Base-by-base conservation (phyloP, 768 basidiomycete species). In the Amanita inopinata region DNA sequence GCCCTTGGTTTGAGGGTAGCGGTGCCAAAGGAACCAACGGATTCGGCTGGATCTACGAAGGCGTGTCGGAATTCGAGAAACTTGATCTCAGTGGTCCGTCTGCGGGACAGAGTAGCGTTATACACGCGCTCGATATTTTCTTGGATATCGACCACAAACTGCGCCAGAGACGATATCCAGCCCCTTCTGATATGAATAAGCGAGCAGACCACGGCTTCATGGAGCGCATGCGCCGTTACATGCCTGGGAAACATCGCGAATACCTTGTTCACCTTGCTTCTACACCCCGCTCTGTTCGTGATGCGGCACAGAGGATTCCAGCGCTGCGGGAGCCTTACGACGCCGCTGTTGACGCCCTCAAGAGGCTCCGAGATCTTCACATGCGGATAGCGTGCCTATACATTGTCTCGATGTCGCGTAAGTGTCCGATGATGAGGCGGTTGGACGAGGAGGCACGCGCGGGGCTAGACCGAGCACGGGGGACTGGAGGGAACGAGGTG, bases 1-100 rank as follows among this genome's bases (percentile, higher is more conserved):
- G 94, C 39, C 92, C 90, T 1, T 99, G 94, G 94, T 94, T 76
- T 63, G 80, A 82, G 40, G 93, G 93, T 10, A 87, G 84, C 49
- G 76, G 78, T 46, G 71, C 71, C 33, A 74, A 70, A 48, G 74
- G 73, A 0, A 61, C 74, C 5, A 58, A 61, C 5, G 62, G 62
- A 19, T 66, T 70, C 6, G 65, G 64, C 14, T 89, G 86, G 86
- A 63, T 80, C 30, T 97, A 84, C 58, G 82, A 91, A 53, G 90
- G 87, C 0, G 76, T 87, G 5, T 67, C 70, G 4, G 63, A 74
- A 23, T 69, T 65, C 19, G 67, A 74, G 20, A 58, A 64, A 38
- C 73, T 87, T 30, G 78, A 83, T 48, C 72, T 80, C 40, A 83
- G 79, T 45, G 94, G 94, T 0, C 93, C 94, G 17, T 91, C 87